These are phyloP conservation scores for Alternaria novae-zelandiae DNA, from an alignment of 2,329 filamentous ascomycete species.

Conservation along the genomic window DNA sequence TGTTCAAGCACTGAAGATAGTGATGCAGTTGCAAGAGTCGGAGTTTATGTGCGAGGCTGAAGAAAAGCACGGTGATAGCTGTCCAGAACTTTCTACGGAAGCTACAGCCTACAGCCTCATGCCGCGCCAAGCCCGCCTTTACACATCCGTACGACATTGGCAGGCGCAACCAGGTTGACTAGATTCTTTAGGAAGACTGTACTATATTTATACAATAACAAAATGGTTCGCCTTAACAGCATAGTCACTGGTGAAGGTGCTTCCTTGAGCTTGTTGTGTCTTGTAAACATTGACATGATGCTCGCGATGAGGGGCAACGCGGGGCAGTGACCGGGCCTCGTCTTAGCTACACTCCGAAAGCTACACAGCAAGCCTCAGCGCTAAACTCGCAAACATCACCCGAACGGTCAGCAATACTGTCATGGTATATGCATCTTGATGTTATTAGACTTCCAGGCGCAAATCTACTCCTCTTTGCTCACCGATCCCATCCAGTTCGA, in stretches of 20 bases:
- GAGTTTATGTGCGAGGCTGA: slow-evolving; percentile 24
- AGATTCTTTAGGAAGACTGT: background rate
- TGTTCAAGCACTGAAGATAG: background rate
- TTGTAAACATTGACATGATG: slow-evolving; percentile 16
- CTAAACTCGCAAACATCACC: background rate
- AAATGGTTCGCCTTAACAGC: background rate
- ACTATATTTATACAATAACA: background rate
- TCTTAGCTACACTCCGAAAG: background rate
- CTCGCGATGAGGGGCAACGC: slow-evolving; percentile 34
- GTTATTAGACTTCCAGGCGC: background rate
- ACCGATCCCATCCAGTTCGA: background rate
- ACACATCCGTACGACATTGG: slow-evolving; percentile 7
- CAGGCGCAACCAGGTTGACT: background rate
- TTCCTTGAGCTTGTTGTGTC: slow-evolving; percentile 1
- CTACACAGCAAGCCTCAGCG: background rate
- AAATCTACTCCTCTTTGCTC: background rate
- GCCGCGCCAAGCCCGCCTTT: slow-evolving; percentile 30
- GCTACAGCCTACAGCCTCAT: slow-evolving; percentile 22
- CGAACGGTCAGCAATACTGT: background rate
- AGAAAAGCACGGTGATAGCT: slow-evolving; percentile 28
- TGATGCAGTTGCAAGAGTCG: background rate
- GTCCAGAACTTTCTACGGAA: slow-evolving; percentile 45
- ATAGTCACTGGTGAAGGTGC: background rate
- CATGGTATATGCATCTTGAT: background rate
- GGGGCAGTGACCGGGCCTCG: slow-evolving; percentile 22